Evolutionary conservation across 176 grass and related monocot species (phyloP).

Genomic region (Juncus effusus): DNA sequence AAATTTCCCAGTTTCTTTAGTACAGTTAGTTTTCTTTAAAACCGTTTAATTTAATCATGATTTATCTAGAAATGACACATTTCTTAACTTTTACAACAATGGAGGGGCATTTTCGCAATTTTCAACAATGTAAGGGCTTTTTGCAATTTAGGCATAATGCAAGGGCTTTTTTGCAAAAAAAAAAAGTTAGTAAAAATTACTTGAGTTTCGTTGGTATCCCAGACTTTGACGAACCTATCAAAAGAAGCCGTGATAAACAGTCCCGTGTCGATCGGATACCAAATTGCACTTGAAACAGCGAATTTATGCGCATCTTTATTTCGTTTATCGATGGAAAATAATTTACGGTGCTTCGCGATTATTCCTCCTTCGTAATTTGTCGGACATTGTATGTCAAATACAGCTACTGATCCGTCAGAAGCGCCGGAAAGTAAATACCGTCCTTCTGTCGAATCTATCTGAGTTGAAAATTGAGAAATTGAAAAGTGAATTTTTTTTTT

Average conservation of each 20-base stretch:
- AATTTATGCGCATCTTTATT: slow-evolving; percentile 69
- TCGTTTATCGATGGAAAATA: slow-evolving; percentile 69
- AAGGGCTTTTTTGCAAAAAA: neutral
- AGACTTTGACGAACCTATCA: slow-evolving; percentile 82
- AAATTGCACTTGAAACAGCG: slow-evolving; percentile 54
- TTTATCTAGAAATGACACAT: neutral
- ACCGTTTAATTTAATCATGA: neutral
- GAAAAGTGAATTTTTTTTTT: neutral
- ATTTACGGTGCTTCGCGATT: slow-evolving; percentile 64
- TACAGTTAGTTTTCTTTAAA: no score
- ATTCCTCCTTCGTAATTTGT: slow-evolving; percentile 42
- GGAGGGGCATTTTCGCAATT: neutral
- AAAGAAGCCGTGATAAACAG: slow-evolving; percentile 81
- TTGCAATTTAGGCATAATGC: no score
- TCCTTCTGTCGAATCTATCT: slow-evolving; percentile 86
- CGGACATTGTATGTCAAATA: slow-evolving; percentile 62
- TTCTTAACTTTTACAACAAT: no score
- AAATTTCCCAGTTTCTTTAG: no score
- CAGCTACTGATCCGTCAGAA: slow-evolving; percentile 65
- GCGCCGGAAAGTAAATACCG: slow-evolving; percentile 81
- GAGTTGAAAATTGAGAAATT: slow-evolving; percentile 26
- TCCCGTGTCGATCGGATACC: slow-evolving; percentile 91
- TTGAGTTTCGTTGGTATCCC: slow-evolving; percentile 88
- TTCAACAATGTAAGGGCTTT: no score
- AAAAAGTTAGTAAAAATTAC: slow-evolving; percentile 32